Conservation (phyloP, 2,329 filamentous ascomycete species). For the Arthrobotrys entomopaga region DNA sequence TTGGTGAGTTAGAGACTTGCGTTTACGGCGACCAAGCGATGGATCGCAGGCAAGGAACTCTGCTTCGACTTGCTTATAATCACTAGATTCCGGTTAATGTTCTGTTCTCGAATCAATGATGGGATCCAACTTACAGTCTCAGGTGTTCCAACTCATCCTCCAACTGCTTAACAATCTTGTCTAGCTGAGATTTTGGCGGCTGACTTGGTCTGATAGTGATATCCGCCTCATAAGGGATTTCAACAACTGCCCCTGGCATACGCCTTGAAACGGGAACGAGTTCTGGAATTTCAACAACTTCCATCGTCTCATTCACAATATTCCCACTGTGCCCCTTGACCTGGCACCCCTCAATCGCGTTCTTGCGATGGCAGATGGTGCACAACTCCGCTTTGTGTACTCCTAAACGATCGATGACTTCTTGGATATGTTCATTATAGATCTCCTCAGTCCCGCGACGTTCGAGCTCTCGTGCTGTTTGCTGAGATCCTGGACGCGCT, state of each 20-base stretch:
- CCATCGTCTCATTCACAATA: constrained; percentile 55
- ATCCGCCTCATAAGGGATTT: constrained; percentile 35
- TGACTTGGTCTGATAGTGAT: constrained; percentile 58
- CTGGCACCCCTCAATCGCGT: constrained; percentile 53
- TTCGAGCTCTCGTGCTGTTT: constrained; percentile 17
- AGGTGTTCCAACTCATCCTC: constrained; percentile 59
- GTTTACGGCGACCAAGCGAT: constrained; percentile 57
- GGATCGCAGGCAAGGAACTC: constrained; percentile 59
- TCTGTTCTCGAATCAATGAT: not conserved
- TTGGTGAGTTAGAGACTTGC: constrained; percentile 58
- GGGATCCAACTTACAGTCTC: constrained; percentile 56
- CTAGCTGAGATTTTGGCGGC: constrained; percentile 56
- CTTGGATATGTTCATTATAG: constrained; percentile 42
- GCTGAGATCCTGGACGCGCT: constrained; percentile 25
- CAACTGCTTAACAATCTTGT: constrained; percentile 58
- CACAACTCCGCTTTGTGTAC: constrained; percentile 58
- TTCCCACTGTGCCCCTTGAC: constrained; percentile 51
- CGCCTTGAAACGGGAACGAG: constrained; percentile 57
- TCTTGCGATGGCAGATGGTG: constrained; percentile 58
- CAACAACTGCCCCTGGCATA: constrained; percentile 54
- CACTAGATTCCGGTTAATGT: constrained; percentile 45
- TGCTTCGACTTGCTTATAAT: constrained; percentile 57
- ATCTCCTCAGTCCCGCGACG: constrained; percentile 32
- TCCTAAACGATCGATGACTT: constrained; percentile 38
- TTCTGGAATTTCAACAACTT: constrained; percentile 57